These are phyloP conservation scores for Fusarium solani-melongenae DNA, from an alignment of 2,329 filamentous ascomycete genomes.

Conservation along the genomic window DNA sequence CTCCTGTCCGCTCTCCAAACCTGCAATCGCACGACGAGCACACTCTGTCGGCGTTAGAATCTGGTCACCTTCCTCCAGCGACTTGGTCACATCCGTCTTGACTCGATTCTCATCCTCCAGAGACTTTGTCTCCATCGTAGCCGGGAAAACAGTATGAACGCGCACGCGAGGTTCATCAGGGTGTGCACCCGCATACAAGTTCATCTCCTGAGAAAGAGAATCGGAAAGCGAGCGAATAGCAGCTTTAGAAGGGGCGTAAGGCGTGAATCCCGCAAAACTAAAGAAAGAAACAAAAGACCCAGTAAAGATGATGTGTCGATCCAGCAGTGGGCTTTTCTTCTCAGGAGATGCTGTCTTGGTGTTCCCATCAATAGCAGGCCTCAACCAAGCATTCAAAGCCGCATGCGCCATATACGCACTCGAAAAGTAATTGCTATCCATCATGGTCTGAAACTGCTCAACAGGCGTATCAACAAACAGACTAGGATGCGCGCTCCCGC, in stretches of 20 bases:
- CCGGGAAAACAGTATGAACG: constrained; percentile 28
- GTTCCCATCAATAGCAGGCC: background rate
- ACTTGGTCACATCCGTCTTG: constrained; percentile 31
- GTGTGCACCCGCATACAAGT: constrained; percentile 25
- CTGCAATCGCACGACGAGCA: constrained; percentile 20
- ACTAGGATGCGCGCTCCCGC: constrained; percentile 29
- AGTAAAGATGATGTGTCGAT: constrained; percentile 29
- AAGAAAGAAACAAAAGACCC: constrained; percentile 31
- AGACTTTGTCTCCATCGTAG: constrained; percentile 30
- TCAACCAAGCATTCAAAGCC: constrained; percentile 23
- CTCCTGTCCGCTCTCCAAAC: constrained; percentile 21
- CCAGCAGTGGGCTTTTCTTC: background rate
- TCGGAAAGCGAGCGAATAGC: constrained; percentile 28
- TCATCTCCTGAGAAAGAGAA: constrained; percentile 34
- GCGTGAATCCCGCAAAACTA: constrained; percentile 28
- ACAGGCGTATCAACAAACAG: constrained; percentile 30
- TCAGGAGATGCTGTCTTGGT: background rate
- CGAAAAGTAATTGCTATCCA: constrained; percentile 36
- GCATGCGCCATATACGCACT: constrained; percentile 34
- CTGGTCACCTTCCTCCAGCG: constrained; percentile 28
- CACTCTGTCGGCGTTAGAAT: constrained; percentile 22
- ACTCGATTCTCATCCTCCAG: constrained; percentile 25
- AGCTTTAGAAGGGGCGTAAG: constrained; percentile 26
- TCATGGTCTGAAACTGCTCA: constrained; percentile 32
- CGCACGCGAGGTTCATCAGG: constrained; percentile 12